These are phyloP conservation scores for Rosa persica DNA, from an alignment of 306 rosid genomes.

Conservation along the genomic window DNA sequence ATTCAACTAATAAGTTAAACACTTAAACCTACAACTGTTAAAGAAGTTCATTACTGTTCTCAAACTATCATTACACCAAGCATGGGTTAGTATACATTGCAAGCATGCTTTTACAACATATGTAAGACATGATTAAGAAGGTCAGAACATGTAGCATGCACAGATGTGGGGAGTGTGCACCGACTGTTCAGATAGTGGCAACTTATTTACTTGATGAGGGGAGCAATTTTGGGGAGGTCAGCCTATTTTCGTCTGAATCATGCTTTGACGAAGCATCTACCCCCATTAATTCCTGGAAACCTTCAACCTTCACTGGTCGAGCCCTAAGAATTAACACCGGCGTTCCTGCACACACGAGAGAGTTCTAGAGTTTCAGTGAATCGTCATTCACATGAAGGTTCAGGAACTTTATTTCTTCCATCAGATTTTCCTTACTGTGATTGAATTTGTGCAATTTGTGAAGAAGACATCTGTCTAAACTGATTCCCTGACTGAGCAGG, in stretches of 20 bases:
- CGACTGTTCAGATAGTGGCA: neutral
- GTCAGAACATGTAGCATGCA: neutral
- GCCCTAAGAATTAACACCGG: conserved; percentile 66
- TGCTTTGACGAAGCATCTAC: conserved; percentile 75
- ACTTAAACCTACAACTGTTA: neutral
- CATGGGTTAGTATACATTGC: conserved; percentile 6
- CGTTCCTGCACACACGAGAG: conserved; percentile 56
- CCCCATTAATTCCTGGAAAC: conserved; percentile 88
- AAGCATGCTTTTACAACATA: neutral
- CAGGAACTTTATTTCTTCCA: conserved; percentile 20
- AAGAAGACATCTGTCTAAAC: conserved; percentile 65
- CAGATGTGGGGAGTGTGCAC: neutral
- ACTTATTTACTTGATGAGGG: conserved; percentile 59
- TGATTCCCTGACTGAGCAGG: conserved; percentile 62
- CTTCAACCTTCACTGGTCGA: conserved; percentile 95
- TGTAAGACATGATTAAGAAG: neutral
- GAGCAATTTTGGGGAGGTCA: conserved; percentile 46
- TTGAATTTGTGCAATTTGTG: conserved; percentile 67
- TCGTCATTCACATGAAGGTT: conserved; percentile 2
- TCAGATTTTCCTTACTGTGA: conserved; percentile 55
- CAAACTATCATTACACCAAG: neutral
- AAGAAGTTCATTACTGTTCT: neutral
- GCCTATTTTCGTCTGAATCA: conserved; percentile 77
- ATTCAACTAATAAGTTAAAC: neutral
- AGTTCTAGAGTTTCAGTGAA: conserved; percentile 18